phyloP scores from a whole-genome alignment of 495 filamentous ascomycete genomes.

The Letharia columbiana region DNA sequence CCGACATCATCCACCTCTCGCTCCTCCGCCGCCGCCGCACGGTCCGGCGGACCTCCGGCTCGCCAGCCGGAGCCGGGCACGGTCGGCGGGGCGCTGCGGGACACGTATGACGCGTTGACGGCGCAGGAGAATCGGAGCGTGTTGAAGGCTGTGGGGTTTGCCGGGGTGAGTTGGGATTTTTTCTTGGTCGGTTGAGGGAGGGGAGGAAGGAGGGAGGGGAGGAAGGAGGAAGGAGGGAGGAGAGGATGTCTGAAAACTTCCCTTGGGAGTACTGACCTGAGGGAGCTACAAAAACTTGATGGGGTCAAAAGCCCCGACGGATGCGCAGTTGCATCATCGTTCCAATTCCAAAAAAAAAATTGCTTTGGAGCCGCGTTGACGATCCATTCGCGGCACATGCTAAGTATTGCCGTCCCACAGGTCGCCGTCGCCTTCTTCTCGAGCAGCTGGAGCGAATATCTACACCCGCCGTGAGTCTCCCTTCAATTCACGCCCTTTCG shows the following conservation, averaged over 20 bases:
- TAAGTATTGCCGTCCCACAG: constrained; percentile 4
- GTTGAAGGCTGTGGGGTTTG: constrained; percentile 23
- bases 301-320: too few relatives aligned
- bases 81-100: constrained; percentile 10
- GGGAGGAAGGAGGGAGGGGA: neutral
- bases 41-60: neutral
- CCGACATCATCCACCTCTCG: constrained; percentile 10
- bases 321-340: too few relatives aligned
- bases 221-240: neutral
- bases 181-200: neutral
- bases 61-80: neutral
- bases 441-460: constrained; percentile 23
- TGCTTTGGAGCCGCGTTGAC: neutral
- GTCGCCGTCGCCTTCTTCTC: constrained; percentile 25
- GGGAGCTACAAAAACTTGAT: too few relatives aligned
- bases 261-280: too few relatives aligned
- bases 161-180: constrained; percentile 20
- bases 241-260: neutral
- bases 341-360: too few relatives aligned
- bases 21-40: constrained; percentile 13
- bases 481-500: neutral
- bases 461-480: constrained; percentile 17
- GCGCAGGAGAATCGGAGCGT: constrained; percentile 24
- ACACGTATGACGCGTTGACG: constrained; percentile 21
- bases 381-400: neutral